phyloP scores from a whole-genome alignment of 345 rosid genomes.

The Hirschfeldia incana region DNA sequence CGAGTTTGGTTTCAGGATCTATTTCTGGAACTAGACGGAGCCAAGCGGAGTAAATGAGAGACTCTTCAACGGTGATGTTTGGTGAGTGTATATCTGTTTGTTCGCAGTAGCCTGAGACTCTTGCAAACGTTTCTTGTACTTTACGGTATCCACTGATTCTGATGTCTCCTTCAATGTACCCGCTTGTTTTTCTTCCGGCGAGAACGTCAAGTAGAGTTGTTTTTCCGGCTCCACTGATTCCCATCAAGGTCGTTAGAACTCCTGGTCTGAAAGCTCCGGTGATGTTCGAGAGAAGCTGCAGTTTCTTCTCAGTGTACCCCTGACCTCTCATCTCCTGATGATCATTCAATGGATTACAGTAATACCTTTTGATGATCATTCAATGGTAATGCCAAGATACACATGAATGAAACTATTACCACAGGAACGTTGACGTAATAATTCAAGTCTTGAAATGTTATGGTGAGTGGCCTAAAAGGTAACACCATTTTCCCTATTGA shows the following conservation, averaged over 20 bases:
- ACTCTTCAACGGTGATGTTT: constrained; percentile 68
- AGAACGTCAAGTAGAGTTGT: constrained; percentile 87
- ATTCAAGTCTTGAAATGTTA: constrained; percentile 65
- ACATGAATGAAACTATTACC: neutral
- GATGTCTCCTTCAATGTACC: constrained; percentile 71
- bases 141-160: constrained; percentile 67
- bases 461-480: constrained; percentile 74
- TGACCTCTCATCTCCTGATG: constrained; percentile 42
- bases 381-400: neutral
- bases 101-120: constrained; percentile 85
- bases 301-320: constrained; percentile 49
- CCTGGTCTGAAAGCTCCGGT: constrained; percentile 77
- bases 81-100: constrained; percentile 85
- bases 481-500: constrained; percentile 42
- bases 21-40: constrained; percentile 66
- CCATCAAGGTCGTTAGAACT: constrained; percentile 82
- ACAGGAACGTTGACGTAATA: constrained; percentile 77
- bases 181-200: constrained; percentile 79
- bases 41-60: constrained; percentile 76
- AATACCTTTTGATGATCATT: neutral
- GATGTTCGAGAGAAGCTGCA: constrained; percentile 63
- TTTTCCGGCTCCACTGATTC: constrained; percentile 89
- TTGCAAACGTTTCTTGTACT: constrained; percentile 74
- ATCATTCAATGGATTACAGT: neutral
- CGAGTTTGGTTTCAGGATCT: constrained; percentile 56